Conservation (phyloP, 768 basidiomycete genomes). For the Paxillus rubicundulus region DNA sequence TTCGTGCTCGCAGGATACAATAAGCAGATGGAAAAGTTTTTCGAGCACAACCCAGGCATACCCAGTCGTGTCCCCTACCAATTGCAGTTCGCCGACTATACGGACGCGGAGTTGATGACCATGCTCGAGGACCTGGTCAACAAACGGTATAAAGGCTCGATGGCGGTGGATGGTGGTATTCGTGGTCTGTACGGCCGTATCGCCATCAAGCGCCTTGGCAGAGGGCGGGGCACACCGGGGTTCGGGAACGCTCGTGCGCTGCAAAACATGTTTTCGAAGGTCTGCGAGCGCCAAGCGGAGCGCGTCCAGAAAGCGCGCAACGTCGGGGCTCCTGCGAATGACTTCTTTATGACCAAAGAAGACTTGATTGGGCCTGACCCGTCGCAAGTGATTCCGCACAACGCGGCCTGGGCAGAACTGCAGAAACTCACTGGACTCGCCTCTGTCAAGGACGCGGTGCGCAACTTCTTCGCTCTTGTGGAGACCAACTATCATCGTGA, state of each 20-base stretch:
- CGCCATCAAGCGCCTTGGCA: slow-evolving; percentile 51
- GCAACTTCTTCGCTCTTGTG: slow-evolving; percentile 44
- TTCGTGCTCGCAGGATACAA: slow-evolving; percentile 72
- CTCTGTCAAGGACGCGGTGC: slow-evolving; percentile 54
- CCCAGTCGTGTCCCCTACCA: slow-evolving; percentile 63
- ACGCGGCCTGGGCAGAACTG: slow-evolving; percentile 50
- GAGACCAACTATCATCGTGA: slow-evolving; percentile 60
- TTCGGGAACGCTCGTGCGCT: slow-evolving; percentile 70
- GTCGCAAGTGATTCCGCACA: slow-evolving; percentile 42
- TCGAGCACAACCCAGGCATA: slow-evolving; percentile 72
- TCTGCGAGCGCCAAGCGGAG: slow-evolving; percentile 52
- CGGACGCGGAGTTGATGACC: slow-evolving; percentile 49
- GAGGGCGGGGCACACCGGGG: slow-evolving; percentile 52
- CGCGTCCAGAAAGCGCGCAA: slow-evolving; percentile 44
- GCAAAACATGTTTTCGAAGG: slow-evolving; percentile 44
- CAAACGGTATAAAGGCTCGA: slow-evolving; percentile 45
- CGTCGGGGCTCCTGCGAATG: slow-evolving; percentile 40
- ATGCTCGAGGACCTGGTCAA: slow-evolving; percentile 52
- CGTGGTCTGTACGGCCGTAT: slow-evolving; percentile 55
- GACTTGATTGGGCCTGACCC: slow-evolving; percentile 70
- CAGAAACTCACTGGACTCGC: slow-evolving; percentile 53
- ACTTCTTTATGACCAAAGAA: slow-evolving; percentile 49
- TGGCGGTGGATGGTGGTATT: slow-evolving; percentile 55
- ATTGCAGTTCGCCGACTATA: slow-evolving; percentile 61
- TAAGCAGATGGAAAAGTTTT: slow-evolving; percentile 74